A percentile compares a stretch with the other conserved stretches of the same genome.
phyloP scores from a whole-genome alignment of 176 grass and related monocot genomes.

The Oryza punctata region DNA sequence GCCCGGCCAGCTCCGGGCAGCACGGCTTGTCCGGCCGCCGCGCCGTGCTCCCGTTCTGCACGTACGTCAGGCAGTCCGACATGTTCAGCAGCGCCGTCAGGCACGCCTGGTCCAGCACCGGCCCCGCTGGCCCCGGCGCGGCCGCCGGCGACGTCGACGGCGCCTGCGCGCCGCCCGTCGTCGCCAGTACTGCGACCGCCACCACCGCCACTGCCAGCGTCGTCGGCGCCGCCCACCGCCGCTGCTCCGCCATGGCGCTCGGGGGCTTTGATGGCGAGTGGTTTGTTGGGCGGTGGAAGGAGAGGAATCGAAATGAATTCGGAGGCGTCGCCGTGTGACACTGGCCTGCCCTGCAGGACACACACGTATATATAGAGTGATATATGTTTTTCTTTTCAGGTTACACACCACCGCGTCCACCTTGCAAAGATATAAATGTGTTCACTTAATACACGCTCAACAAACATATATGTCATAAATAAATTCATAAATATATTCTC shows the following conservation, averaged over 20 bases:
- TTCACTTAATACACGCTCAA: no score
- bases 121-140: slow-evolving; percentile 31
- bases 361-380: neutral
- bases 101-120: slow-evolving; percentile 43
- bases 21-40: slow-evolving; percentile 60
- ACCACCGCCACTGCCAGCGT: neutral
- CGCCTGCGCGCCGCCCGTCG: neutral
- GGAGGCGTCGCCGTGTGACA: neutral
- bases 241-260: slow-evolving; percentile 39
- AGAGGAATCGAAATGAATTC: neutral
- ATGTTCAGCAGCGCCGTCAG: slow-evolving; percentile 64
- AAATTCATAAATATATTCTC: no score
- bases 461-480: no score
- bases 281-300: neutral
- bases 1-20: slow-evolving; percentile 82
- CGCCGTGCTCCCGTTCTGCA: slow-evolving; percentile 57
- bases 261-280: neutral
- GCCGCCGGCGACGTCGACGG: slow-evolving; percentile 11
- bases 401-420: no score
- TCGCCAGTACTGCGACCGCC: neutral
- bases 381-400: no score
- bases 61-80: slow-evolving; percentile 81
- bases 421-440: no score
- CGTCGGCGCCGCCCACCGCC: neutral
- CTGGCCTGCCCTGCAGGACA: neutral